Conservation (phyloP, 345 rosid genomes). For the Lepidium africanum region DNA sequence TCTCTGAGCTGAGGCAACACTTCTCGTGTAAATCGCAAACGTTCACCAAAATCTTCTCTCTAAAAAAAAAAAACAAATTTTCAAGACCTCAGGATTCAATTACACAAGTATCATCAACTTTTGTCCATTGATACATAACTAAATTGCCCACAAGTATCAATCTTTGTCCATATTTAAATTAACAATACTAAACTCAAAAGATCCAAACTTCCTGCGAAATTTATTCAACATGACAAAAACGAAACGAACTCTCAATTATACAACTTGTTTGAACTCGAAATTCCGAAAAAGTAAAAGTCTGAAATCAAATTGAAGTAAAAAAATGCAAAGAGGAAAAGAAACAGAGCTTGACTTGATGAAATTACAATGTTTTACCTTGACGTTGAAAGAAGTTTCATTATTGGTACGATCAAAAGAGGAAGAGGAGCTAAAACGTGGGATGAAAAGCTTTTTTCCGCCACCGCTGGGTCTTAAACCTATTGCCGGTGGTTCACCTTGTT, state of each 20-base stretch:
- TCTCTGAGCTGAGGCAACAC: slow-evolving; percentile 49
- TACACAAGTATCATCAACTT: not conserved
- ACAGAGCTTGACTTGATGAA: too few relatives aligned
- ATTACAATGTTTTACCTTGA: too few relatives aligned
- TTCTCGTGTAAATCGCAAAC: slow-evolving; percentile 41
- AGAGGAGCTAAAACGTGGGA: too few relatives aligned
- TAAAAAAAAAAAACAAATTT: not conserved
- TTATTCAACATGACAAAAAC: not conserved
- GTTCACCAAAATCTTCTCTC: slow-evolving; percentile 37
- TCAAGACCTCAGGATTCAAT: not conserved
- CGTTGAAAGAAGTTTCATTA: too few relatives aligned
- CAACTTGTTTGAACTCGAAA: too few relatives aligned
- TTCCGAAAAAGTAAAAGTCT: too few relatives aligned
- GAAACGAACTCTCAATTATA: not conserved
- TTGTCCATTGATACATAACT: not conserved
- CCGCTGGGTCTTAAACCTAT: too few relatives aligned
- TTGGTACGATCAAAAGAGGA: too few relatives aligned
- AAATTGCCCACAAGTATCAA: not conserved
- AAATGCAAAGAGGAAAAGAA: too few relatives aligned
- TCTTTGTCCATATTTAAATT: not conserved
- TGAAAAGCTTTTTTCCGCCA: too few relatives aligned
- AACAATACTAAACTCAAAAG: slow-evolving; percentile 33
- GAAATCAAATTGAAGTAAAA: too few relatives aligned
- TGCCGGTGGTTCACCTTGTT: too few relatives aligned
- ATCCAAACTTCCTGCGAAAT: not conserved